These are phyloP conservation scores for Flaveria ramosissima DNA, from an alignment of 129 eudicot species.

Conservation along the genomic window DNA sequence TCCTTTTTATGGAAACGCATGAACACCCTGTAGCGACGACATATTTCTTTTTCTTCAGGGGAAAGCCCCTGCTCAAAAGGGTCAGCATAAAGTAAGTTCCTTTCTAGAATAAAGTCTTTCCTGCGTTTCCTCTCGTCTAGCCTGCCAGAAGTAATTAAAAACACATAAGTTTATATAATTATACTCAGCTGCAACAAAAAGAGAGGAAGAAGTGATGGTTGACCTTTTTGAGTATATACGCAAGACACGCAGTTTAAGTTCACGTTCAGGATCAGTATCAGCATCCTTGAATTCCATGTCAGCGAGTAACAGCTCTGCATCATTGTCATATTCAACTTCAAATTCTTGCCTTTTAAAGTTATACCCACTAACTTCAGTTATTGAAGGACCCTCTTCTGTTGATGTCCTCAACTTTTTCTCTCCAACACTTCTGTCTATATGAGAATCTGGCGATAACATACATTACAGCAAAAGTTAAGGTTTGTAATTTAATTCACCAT, in stretches of 20 bases:
- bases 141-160: conserved; percentile 42
- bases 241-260: conserved; percentile 77
- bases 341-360: conserved; percentile 91
- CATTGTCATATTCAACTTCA: conserved; percentile 94
- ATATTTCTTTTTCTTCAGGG: conserved; percentile 79
- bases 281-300: conserved; percentile 98
- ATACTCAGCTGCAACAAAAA: background rate
- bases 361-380: conserved; percentile 78
- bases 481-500: background rate
- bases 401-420: conserved; percentile 84
- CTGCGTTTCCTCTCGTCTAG: conserved; percentile 96
- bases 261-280: conserved; percentile 83
- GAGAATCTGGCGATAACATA: conserved; percentile 35
- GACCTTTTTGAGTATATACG: conserved; percentile 81
- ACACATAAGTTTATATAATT: background rate
- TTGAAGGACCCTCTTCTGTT: conserved; percentile 70
- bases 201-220: background rate
- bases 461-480: background rate
- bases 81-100: conserved; percentile 75
- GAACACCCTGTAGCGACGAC: conserved; percentile 70
- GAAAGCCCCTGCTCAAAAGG: conserved; percentile 77
- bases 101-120: conserved; percentile 81
- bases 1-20: conserved; percentile 93
- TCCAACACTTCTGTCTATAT: conserved; percentile 82
- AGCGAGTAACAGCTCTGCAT: conserved; percentile 93